Evolutionary conservation across 2,329 filamentous ascomycete species (phyloP), one percentile per base, ranked within the genome.

Genomic region (Monilinia aucupariae): DNA sequence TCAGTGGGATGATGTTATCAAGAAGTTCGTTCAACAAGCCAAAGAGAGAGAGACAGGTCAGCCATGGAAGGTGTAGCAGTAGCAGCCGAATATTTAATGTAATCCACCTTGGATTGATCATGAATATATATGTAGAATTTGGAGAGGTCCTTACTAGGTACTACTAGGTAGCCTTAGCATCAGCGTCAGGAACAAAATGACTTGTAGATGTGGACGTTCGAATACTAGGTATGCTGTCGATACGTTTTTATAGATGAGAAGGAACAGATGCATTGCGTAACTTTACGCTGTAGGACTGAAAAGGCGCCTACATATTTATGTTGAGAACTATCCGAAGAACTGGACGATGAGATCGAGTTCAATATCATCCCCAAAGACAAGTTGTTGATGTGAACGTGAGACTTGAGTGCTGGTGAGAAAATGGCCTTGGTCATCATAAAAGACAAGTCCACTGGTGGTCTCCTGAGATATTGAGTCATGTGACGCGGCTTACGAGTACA

Each of bases 401-500:
- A 45, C 20, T 22, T 45, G 20, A 47, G 7, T 27, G 20, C 27
- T 45, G 12, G 6, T 45, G 20, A 53, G n/a, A 45, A 22, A 55
- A 43, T 27, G 39, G 43, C 8, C 34, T 10, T 37, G 34, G 34
- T 12, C 34, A 37, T 37, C 34, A 37, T 37, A 9, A 12, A 13
- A 37, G 32, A 34, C 32, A 37, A 9, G 9, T 13, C 10, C 34
- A 13, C 53, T n/a, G n/a, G n/a, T n/a, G 53, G 45, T 27, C 54
- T 41, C 54, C 54, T 58, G 25, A 34, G 6, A 20, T 58, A 37
- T 15, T 13, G 2, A 20, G 47, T 47, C 54, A 58, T 34, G 54
- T 58, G 54, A 58, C 4, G 54, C 41, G 54, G 54, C 30, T 47
- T 30, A 10, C n/a, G n/a, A n/a, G n/a, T n/a, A n/a, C 54, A 6